Base-by-base conservation (phyloP, 345 rosid species). In the Linum trigynum region DNA sequence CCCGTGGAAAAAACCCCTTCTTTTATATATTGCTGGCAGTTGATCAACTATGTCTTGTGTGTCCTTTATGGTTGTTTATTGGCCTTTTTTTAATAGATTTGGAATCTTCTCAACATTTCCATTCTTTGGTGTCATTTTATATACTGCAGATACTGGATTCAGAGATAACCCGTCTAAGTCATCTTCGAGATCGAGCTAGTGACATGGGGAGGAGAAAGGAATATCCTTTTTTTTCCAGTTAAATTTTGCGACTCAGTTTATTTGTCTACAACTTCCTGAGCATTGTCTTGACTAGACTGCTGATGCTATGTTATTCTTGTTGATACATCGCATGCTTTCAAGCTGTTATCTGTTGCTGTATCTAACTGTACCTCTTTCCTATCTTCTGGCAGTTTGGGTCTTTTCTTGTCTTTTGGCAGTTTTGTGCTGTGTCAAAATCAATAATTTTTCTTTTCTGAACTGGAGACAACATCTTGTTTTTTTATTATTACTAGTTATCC, bases 181-280 rank as follows among this genome's bases (percentile, higher is more conserved):
- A 95, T 83, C 91, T 95, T 62, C 90, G 99, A 69, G 99, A 95
- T 85, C 98, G 99, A 75, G 99, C 98, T 23, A 95, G 99, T 80
- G 99, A 95, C 60, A 70, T 78, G 82, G 99, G 99, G 37, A 89
- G 75, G 38, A 83, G 94, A 72, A 95, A 95, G 77, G 94, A 91
- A 91, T 95, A 95, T 95, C 99, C 99, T 95, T 90, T 73, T 10
- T 75, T 35, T 48, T 65, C 23, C 6, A n/a, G 59, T 57, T 23
- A 23, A 39, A 45, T 11, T 50, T 70, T 61, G 10, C 45, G 5
- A 5, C 32, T 6, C 36, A n/a, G 8, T 56, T 56, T 16, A 9
- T 56, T 14, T 56, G 61, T 23, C 37, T 57, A 3, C 61, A 16
- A 1, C 7, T 57, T 37, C 2, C 11, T 57, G 38, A 16, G 2